Evolutionary conservation across 164 flowering plant genomes (phyloP).

Genomic region (Nelumbo lutea): DNA sequence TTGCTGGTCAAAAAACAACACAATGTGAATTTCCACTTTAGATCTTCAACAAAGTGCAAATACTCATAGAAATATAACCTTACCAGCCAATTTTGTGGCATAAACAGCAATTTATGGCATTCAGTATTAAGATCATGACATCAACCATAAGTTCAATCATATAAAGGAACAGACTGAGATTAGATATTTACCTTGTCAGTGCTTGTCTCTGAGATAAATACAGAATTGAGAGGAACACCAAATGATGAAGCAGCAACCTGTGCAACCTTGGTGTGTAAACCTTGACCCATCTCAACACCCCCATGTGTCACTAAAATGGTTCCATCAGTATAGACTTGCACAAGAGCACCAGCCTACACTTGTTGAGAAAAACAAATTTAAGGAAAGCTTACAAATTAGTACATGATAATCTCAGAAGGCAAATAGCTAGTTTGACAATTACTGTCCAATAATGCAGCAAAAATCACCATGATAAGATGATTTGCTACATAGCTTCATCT

Average conservation of each 20-base stretch:
- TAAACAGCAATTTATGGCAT: not conserved
- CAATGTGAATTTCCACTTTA: no score
- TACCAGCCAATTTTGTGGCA: no score
- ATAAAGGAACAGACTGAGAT: not conserved
- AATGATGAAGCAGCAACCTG: conserved; percentile 96
- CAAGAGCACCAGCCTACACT: conserved; percentile 92
- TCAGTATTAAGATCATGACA: not conserved
- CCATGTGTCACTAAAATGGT: conserved; percentile 98
- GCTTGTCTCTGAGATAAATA: conserved; percentile 96
- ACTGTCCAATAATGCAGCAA: no score
- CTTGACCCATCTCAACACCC: conserved; percentile 99
- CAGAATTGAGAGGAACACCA: conserved; percentile 79
- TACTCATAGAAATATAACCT: no score
- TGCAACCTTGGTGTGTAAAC: conserved; percentile 95
- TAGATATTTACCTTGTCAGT: conserved; percentile 81
- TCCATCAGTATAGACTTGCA: conserved; percentile 95
- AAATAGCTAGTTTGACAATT: no score
- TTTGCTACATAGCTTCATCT: not conserved
- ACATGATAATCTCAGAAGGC: no score
- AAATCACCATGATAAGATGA: not conserved
- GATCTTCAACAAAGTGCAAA: no score
- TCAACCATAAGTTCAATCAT: conserved; percentile 1
- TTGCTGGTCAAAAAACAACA: no score
- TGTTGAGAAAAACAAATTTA: conserved; percentile 9
- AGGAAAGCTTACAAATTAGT: no score